Conservation (phyloP, 768 basidiomycete genomes). For the Solioccasus polychromus region DNA sequence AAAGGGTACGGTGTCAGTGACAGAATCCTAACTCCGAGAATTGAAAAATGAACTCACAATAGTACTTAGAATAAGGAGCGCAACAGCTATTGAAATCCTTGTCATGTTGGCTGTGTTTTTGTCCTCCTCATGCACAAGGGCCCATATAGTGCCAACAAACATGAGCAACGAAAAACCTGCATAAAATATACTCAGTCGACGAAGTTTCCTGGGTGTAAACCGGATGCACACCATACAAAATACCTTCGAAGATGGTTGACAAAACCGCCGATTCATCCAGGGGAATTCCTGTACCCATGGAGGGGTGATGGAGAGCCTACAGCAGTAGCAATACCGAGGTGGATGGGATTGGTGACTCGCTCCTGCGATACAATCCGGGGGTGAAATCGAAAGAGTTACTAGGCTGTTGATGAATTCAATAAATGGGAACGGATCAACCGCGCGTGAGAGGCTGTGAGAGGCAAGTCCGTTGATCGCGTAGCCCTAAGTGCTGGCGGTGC, state of each 20-base stretch:
- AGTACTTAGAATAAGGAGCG: neutral
- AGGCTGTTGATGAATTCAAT: too few species aligned
- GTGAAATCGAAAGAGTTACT: too few species aligned
- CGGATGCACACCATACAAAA: conserved; percentile 3
- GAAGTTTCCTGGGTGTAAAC: neutral
- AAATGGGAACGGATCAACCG: too few species aligned
- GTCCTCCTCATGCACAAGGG: neutral
- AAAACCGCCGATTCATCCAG: neutral
- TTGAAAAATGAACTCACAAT: neutral
- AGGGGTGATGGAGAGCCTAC: too few species aligned
- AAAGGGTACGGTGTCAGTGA: neutral
- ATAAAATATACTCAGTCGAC: neutral
- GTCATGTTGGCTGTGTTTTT: too few species aligned
- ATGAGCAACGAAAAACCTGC: neutral
- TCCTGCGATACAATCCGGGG: too few species aligned
- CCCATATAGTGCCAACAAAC: conserved; percentile 1
- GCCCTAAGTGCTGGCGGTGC: too few species aligned
- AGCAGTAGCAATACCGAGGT: too few species aligned
- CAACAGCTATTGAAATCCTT: neutral
- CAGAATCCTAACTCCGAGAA: neutral
- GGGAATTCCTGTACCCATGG: neutral
- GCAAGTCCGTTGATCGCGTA: too few species aligned
- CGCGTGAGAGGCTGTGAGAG: too few species aligned
- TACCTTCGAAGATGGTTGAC: neutral
- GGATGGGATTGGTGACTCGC: too few species aligned